A percentile compares a stretch with the other conserved stretches of the same genome.
Conservation (phyloP, 495 filamentous ascomycete genomes). For the Elaphomyces granulatus region DNA sequence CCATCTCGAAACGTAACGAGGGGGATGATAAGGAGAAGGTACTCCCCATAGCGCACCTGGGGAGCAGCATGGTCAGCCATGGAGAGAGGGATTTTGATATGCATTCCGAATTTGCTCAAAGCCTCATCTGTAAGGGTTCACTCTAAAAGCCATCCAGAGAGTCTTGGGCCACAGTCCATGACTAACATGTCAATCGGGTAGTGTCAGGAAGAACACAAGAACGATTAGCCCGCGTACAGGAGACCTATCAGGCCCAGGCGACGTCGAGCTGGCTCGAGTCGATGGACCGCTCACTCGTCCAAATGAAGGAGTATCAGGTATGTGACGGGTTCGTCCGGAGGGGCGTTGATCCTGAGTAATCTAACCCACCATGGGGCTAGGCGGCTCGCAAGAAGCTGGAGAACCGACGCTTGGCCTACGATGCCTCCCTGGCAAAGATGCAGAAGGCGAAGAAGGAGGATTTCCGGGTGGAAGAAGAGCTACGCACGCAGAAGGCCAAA, state of each 20-base stretch:
- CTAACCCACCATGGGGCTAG: too few relatives aligned
- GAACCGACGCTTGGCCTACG: conserved; percentile 76
- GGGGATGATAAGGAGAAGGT: conserved; percentile 75
- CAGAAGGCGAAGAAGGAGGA: conserved; percentile 91
- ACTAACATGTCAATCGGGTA: conserved; percentile 13
- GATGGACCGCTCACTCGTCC: conserved; percentile 72
- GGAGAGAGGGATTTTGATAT: conserved; percentile 78
- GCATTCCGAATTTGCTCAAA: conserved; percentile 87
- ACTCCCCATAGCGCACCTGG: conserved; percentile 66
- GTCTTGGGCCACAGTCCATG: too few relatives aligned
- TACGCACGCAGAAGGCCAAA: conserved; percentile 82
- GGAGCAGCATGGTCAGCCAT: conserved; percentile 76
- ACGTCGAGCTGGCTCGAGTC: conserved; percentile 86
- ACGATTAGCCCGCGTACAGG: conserved; percentile 73
- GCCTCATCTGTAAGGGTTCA: conserved; percentile 55
- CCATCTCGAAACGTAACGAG: conserved; percentile 73
- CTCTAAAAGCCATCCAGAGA: too few relatives aligned
- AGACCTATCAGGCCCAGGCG: conserved; percentile 66
- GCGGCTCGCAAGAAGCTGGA: conserved; percentile 92
- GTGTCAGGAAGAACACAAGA: conserved; percentile 79
- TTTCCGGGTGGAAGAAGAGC: conserved; percentile 84
- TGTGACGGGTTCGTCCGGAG: too few relatives aligned
- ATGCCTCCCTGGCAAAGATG: conserved; percentile 80
- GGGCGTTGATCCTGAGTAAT: too few relatives aligned
- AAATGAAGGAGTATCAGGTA: conserved; percentile 98